Conservation (phyloP, 306 rosid species). For the Ormosia semicastrata region DNA sequence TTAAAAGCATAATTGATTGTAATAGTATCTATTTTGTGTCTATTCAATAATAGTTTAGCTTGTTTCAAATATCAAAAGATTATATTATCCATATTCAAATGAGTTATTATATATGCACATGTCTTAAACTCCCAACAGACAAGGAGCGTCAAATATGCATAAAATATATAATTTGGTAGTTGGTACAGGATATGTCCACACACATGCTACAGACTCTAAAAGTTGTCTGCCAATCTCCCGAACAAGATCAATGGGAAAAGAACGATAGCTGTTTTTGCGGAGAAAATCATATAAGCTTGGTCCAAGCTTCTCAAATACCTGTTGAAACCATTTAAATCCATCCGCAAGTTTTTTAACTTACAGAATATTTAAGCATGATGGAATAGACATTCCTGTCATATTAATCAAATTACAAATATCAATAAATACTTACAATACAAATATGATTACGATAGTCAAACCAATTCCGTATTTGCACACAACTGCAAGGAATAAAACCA, state of each 20-base stretch:
- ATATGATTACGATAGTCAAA: slow-evolving; percentile 92
- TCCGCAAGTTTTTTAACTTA: slow-evolving; percentile 80
- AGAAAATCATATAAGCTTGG: slow-evolving; percentile 94
- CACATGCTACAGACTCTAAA: slow-evolving; percentile 96
- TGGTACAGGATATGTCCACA: slow-evolving; percentile 73
- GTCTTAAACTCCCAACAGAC: slow-evolving; percentile 21
- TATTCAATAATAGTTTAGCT: neutral
- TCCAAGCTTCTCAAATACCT: slow-evolving; percentile 96
- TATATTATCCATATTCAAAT: neutral
- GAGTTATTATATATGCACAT: slow-evolving; percentile 19
- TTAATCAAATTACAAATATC: slow-evolving; percentile 58
- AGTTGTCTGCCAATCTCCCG: slow-evolving; percentile 94
- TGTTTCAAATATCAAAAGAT: slow-evolving; percentile 1
- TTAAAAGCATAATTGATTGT: slow-evolving; percentile 4
- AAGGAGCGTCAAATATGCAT: slow-evolving; percentile 18
- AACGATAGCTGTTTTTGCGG: slow-evolving; percentile 87
- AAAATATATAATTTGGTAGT: slow-evolving; percentile 49
- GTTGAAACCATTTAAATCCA: slow-evolving; percentile 81
- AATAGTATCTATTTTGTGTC: neutral
- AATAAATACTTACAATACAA: slow-evolving; percentile 86
- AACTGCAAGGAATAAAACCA: slow-evolving; percentile 80
- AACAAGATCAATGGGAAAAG: slow-evolving; percentile 91
- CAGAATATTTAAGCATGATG: slow-evolving; percentile 71
- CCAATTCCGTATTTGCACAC: slow-evolving; percentile 97
- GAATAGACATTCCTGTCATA: slow-evolving; percentile 51